A percentile compares a stretch with the other conserved stretches of the same genome.
These are phyloP conservation scores for Thraustochytrium sp. DNA, from an alignment of 352 stramenopile genomes.

Conservation along the genomic window DNA sequence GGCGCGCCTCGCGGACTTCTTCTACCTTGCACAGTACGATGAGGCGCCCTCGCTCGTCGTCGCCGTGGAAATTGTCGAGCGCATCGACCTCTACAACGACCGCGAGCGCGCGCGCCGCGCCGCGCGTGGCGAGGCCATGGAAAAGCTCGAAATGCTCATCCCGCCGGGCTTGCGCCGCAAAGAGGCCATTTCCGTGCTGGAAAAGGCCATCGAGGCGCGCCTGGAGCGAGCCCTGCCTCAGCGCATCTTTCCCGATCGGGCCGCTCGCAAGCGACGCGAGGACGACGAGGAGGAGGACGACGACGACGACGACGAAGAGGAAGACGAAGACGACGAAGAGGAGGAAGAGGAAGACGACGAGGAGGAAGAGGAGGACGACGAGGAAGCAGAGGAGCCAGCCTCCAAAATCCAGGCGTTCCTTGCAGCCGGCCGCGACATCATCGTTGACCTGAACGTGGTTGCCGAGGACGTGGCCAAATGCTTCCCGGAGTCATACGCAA, in stretches of 20 bases:
- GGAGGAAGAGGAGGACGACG: conserved; percentile 5
- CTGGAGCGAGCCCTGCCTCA: neutral
- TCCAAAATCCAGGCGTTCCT: conserved; percentile 20
- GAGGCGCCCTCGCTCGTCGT: neutral
- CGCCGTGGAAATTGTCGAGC: conserved; percentile 25
- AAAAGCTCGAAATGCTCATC: conserved; percentile 39
- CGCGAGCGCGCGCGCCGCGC: neutral
- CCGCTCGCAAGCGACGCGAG: neutral
- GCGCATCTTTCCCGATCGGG: neutral
- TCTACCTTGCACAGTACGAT: conserved; percentile 26
- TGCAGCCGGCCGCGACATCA: neutral
- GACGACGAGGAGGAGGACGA: neutral
- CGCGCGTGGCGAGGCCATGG: neutral
- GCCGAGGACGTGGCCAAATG: conserved; percentile 27
- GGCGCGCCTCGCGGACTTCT: conserved; percentile 1
- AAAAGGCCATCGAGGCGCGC: conserved; percentile 1
- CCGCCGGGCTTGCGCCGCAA: neutral
- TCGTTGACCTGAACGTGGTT: neutral
- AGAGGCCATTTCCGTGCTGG: neutral
- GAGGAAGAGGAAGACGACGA: conserved; percentile 30
- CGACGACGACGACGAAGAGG: neutral
- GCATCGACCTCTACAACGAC: conserved; percentile 16
- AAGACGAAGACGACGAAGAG: neutral
- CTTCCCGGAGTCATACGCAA: conserved; percentile 5
- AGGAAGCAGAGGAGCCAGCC: neutral